Percentiles rank a stretch among this genome's conserved stretches.
Conservation (phyloP, 176 grass and related monocot species). For the Saccharum officinarum region DNA sequence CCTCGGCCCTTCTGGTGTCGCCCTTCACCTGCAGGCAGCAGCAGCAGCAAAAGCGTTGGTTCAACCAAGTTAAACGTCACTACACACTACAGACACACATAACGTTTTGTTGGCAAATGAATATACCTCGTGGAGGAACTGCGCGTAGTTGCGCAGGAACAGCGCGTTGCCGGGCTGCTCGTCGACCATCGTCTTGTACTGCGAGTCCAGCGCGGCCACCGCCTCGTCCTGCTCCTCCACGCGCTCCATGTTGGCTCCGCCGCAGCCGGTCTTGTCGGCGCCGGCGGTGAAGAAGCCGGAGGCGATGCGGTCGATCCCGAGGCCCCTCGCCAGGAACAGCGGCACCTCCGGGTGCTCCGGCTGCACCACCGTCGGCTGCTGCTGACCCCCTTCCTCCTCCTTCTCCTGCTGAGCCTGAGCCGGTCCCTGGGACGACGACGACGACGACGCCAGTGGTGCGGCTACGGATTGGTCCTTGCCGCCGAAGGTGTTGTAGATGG, state of each 20-base stretch:
- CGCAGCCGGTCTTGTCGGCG: neutral
- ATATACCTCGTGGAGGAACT: constrained; percentile 79
- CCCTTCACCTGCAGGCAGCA: constrained; percentile 48
- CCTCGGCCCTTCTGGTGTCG: constrained; percentile 67
- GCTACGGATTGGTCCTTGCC: neutral
- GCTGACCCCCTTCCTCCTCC: neutral
- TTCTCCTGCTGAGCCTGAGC: neutral
- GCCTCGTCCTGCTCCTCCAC: constrained; percentile 29
- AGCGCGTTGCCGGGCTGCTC: constrained; percentile 73
- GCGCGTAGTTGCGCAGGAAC: constrained; percentile 82
- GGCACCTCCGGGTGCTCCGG: constrained; percentile 45
- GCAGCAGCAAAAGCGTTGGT: neutral
- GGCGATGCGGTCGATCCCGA: constrained; percentile 86
- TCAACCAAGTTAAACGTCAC: neutral
- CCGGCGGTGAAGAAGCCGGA: constrained; percentile 58
- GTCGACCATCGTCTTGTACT: constrained; percentile 84
- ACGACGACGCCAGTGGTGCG: neutral
- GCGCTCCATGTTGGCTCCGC: neutral
- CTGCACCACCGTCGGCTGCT: neutral
- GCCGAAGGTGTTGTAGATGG: constrained; percentile 47
- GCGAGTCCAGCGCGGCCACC: constrained; percentile 55
- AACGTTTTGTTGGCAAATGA: neutral
- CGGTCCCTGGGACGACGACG: neutral
- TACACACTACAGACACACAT: neutral
- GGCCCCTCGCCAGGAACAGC: constrained; percentile 85